These are phyloP conservation scores for Cyberlindnera xishuangbannaensis DNA, from an alignment of 805 yeast species.

Conservation along the genomic window DNA sequence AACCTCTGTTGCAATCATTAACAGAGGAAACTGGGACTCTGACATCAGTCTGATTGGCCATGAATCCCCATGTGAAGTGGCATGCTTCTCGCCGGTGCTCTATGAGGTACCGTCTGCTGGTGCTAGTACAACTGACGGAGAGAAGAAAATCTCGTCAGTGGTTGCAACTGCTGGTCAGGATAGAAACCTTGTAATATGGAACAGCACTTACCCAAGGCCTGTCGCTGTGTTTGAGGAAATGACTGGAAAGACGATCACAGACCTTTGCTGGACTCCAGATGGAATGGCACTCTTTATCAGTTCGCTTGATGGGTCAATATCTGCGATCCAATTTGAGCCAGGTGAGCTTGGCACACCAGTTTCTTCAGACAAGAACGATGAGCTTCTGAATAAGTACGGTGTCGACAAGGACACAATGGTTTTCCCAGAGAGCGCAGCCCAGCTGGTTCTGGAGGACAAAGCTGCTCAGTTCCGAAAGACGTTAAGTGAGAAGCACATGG, in stretches of 20 bases:
- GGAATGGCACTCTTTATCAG: conserved; percentile 71
- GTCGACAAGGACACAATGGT: conserved; percentile 79
- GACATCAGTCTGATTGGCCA: conserved; percentile 75
- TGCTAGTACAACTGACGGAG: conserved; percentile 19
- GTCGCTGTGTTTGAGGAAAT: conserved; percentile 74
- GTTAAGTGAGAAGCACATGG: conserved; percentile 32
- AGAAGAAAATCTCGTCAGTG: conserved; percentile 49
- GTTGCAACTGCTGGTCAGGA: conserved; percentile 98
- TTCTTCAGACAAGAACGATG: conserved; percentile 60
- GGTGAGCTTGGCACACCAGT: conserved; percentile 58
- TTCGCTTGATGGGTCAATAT: conserved; percentile 80
- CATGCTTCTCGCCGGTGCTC: conserved; percentile 64
- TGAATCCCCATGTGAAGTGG: conserved; percentile 81
- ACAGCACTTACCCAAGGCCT: conserved; percentile 70
- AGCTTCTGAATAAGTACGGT: conserved; percentile 77
- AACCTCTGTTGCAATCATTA: conserved; percentile 64
- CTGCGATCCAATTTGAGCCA: conserved; percentile 56
- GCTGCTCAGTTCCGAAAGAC: conserved; percentile 35
- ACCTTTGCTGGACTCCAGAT: conserved; percentile 81
- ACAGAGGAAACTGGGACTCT: conserved; percentile 76
- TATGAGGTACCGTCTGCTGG: conserved; percentile 34
- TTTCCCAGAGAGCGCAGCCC: conserved; percentile 83
- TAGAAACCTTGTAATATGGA: conserved; percentile 83
- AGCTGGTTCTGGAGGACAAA: conserved; percentile 64
- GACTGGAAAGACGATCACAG: conserved; percentile 74